Conservation (phyloP, 2,329 filamentous ascomycete genomes). For the Cladophialophora exuberans region DNA sequence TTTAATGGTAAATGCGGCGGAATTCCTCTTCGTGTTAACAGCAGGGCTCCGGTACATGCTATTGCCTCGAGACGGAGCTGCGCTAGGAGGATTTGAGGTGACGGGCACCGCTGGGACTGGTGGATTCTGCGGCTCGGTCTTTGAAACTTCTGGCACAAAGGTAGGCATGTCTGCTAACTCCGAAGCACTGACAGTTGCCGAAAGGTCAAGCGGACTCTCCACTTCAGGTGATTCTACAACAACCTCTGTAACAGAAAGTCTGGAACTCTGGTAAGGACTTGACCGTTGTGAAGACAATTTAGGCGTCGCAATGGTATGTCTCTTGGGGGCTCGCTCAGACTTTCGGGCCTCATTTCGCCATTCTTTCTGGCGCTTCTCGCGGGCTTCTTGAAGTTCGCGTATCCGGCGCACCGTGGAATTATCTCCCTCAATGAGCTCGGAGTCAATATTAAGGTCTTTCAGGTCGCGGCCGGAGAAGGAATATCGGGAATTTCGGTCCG, state of each 20-base stretch:
- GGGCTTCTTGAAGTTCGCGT: slow-evolving; percentile 60
- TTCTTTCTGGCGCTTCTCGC: slow-evolving; percentile 47
- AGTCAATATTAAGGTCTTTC: slow-evolving; percentile 45
- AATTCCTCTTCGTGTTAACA: slow-evolving; percentile 19
- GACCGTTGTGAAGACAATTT: slow-evolving; percentile 27
- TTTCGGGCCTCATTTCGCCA: slow-evolving; percentile 33
- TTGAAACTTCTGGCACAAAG: slow-evolving; percentile 11
- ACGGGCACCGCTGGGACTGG: background rate
- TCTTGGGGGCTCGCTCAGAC: slow-evolving; percentile 29
- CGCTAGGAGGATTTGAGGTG: slow-evolving; percentile 12
- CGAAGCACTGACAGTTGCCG: slow-evolving; percentile 21
- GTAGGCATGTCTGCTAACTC: slow-evolving; percentile 30
- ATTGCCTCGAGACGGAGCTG: slow-evolving; percentile 17
- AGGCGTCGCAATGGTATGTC: slow-evolving; percentile 27
- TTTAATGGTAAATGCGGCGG: slow-evolving; percentile 10
- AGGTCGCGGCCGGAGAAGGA: slow-evolving; percentile 48
- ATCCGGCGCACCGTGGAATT: slow-evolving; percentile 62
- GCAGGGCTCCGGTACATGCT: slow-evolving; percentile 19
- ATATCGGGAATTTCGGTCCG: slow-evolving; percentile 55
- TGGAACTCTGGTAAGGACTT: slow-evolving; percentile 27
- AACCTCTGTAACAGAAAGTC: slow-evolving; percentile 32
- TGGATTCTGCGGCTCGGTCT: slow-evolving; percentile 9
- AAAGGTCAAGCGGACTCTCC: slow-evolving; percentile 23
- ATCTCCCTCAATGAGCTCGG: slow-evolving; percentile 50
- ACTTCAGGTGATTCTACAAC: slow-evolving; percentile 28